Evolutionary conservation across 1,284 basidiomycete species (phyloP).

Genomic region (Microbotryomycetes sp.): DNA sequence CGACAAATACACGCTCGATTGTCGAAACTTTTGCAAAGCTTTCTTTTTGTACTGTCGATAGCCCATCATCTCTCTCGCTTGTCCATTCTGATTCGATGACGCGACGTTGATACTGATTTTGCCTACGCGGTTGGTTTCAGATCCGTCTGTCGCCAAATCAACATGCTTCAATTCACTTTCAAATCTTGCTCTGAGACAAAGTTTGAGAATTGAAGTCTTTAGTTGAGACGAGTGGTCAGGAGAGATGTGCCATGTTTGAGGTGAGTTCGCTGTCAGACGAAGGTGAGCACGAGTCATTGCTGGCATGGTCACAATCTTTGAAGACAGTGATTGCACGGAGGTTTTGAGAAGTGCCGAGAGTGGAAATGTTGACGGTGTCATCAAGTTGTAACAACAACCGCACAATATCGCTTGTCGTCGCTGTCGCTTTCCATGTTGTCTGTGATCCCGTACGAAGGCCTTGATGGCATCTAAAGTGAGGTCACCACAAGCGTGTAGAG

Average conservation of each 20-base stretch:
- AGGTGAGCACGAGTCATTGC: constrained; percentile 20
- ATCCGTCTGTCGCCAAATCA: not conserved
- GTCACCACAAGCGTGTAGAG: constrained; percentile 31
- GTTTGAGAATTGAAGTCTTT: constrained; percentile 18
- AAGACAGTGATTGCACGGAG: not conserved
- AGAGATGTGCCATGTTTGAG: constrained; percentile 23
- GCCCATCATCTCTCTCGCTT: not conserved
- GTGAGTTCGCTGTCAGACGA: constrained; percentile 27
- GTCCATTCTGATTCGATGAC: too few species aligned
- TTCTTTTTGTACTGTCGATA: constrained; percentile 17
- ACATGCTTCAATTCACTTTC: constrained; percentile 19
- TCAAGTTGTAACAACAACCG: constrained; percentile 33
- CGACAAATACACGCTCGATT: not conserved
- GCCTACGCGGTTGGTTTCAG: constrained; percentile 19
- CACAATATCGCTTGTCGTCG: constrained; percentile 7
- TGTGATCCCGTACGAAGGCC: constrained; percentile 8
- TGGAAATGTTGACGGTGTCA: constrained; percentile 18
- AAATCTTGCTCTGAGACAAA: constrained; percentile 24
- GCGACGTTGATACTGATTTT: constrained; percentile 4
- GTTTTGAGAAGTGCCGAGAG: not conserved
- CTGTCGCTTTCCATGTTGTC: not conserved
- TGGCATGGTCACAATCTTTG: not conserved
- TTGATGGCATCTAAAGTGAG: constrained; percentile 22
- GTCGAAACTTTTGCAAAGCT: constrained; percentile 9
- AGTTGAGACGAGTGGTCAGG: not conserved